phyloP scores from a whole-genome alignment of 495 filamentous ascomycete species.

The Aspergillus incahuasiensis region DNA sequence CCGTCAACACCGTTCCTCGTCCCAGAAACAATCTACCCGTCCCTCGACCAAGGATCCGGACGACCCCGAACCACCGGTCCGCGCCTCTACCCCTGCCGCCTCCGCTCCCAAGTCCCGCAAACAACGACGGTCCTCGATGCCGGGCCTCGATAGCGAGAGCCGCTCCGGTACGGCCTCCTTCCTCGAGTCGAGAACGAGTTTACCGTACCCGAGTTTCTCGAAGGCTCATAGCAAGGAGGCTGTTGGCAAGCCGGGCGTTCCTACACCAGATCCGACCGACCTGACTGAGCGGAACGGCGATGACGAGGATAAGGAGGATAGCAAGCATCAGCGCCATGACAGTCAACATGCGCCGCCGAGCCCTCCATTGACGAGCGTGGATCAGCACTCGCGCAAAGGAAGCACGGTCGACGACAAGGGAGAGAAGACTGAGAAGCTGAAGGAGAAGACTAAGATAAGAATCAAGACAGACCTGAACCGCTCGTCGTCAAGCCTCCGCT shows the following conservation, averaged over 20 bases:
- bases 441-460: conserved; percentile 34
- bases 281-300: conserved; percentile 50
- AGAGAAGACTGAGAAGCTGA: conserved; percentile 36
- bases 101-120: conserved; percentile 26
- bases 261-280: conserved; percentile 78
- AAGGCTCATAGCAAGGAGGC: conserved; percentile 87
- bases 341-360: conserved; percentile 53
- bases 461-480: conserved; percentile 39
- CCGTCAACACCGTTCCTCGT: conserved; percentile 31
- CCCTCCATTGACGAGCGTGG: conserved; percentile 55
- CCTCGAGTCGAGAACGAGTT: conserved; percentile 52
- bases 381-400: conserved; percentile 45
- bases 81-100: conserved; percentile 36
- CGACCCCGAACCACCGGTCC: conserved; percentile 34
- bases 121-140: conserved; percentile 49
- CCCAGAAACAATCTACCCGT: conserved; percentile 37
- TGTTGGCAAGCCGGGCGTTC: conserved; percentile 62
- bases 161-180: conserved; percentile 39
- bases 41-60: conserved; percentile 44
- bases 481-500: conserved; percentile 40
- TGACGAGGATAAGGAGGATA: conserved; percentile 25
- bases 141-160: conserved; percentile 39
- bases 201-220: conserved; percentile 81
- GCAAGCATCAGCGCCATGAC: conserved; percentile 23
- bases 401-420: conserved; percentile 40